phyloP scores from a whole-genome alignment of 768 basidiomycete genomes.

The Peribolospora kevripleyi region DNA sequence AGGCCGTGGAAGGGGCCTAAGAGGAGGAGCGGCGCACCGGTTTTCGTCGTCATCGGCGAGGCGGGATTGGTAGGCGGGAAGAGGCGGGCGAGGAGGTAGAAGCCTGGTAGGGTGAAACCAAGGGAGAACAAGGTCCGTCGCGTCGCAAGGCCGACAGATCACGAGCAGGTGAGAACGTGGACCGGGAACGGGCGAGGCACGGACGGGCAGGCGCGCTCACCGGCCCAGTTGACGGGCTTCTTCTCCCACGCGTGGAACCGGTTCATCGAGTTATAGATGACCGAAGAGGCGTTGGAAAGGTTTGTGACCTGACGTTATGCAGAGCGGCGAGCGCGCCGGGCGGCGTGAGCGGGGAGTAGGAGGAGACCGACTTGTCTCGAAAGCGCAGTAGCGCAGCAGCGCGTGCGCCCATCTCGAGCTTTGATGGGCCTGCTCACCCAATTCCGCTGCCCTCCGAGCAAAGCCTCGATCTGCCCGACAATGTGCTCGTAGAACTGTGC shows the following conservation, averaged over 20 bases:
- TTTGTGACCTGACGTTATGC: constrained; percentile 1
- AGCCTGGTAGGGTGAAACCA: background rate
- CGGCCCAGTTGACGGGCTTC: constrained; percentile 4
- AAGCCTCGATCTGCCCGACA: background rate
- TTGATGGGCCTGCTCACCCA: constrained; percentile 1
- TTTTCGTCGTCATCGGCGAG: too few species aligned
- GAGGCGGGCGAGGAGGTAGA: constrained; percentile 1
- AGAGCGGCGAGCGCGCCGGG: background rate
- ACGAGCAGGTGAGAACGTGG: background rate
- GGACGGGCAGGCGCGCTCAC: background rate
- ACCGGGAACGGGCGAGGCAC: background rate
- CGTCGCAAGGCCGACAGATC: too few species aligned
- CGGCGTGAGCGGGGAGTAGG: background rate
- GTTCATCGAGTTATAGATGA: constrained; percentile 3
- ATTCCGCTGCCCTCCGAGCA: constrained; percentile 1
- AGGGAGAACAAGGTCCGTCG: background rate
- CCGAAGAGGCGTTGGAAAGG: constrained; percentile 1
- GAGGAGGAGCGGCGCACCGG: too few species aligned
- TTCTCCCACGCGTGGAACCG: background rate
- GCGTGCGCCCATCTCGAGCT: background rate
- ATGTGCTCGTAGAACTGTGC: constrained; percentile 2
- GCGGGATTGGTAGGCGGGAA: background rate
- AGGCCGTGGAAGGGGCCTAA: too few species aligned
- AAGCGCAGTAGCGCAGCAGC: background rate
- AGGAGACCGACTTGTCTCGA: too few species aligned